phyloP scores from a whole-genome alignment of 2,329 filamentous ascomycete species.

The Fusarium liriodendri region DNA sequence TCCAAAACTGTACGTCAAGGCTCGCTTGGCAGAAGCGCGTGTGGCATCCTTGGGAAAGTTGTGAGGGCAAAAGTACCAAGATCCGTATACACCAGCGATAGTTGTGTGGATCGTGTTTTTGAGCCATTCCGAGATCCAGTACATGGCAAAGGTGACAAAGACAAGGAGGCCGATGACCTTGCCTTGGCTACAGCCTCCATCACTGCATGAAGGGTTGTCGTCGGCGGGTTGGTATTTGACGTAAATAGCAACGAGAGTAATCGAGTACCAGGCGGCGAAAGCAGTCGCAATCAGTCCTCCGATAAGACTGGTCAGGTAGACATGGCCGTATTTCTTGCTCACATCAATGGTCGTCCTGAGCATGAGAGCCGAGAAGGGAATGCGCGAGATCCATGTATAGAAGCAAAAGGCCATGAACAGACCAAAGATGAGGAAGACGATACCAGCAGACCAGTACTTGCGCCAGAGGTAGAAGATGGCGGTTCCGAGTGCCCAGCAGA shows the following conservation, averaged over 20 bases:
- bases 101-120: conserved; percentile 94
- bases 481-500: conserved; percentile 84
- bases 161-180: conserved; percentile 87
- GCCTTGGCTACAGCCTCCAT: conserved; percentile 74
- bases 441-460: conserved; percentile 84
- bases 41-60: conserved; percentile 83
- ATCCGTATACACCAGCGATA: conserved; percentile 88
- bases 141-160: conserved; percentile 90
- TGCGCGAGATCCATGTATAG: conserved; percentile 87
- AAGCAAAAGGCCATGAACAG: conserved; percentile 85
- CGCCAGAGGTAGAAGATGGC: conserved; percentile 86
- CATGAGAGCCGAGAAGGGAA: conserved; percentile 93
- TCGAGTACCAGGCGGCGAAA: conserved; percentile 85
- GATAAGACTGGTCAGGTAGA: conserved; percentile 86
- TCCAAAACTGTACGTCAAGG: conserved; percentile 91
- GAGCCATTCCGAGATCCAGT: conserved; percentile 93
- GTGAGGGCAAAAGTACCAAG: conserved; percentile 86
- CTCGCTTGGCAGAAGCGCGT: conserved; percentile 82
- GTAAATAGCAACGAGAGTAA: conserved; percentile 89
- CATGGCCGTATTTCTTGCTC: conserved; percentile 84
- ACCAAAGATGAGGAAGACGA: conserved; percentile 84
- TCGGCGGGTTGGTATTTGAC: conserved; percentile 79
- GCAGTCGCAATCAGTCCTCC: conserved; percentile 82
- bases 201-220: conserved; percentile 64
- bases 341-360: conserved; percentile 88